Percentiles rank a stretch among this genome's conserved stretches.
Conservation (phyloP, 768 basidiomycete species). For the Candolleomyces aberdarensis region DNA sequence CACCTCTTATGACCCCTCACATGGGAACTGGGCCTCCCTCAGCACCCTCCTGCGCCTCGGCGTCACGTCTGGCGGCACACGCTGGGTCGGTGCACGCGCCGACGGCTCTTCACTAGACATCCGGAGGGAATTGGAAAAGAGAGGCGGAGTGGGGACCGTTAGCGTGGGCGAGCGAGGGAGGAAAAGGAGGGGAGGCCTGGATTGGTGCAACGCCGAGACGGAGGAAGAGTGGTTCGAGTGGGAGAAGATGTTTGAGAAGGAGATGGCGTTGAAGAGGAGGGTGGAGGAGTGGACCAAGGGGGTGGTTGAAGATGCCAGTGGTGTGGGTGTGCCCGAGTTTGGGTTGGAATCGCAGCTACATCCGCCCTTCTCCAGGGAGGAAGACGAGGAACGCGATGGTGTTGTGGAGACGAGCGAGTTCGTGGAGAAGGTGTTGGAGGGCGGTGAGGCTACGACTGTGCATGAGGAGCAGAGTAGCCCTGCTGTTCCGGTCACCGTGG, state of each 20-base stretch:
- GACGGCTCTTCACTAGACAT: constrained; percentile 21
- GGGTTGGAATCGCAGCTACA: too few relatives aligned
- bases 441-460: background rate
- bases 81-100: constrained; percentile 23
- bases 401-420: too few relatives aligned
- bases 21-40: constrained; percentile 47
- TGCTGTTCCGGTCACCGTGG: too few relatives aligned
- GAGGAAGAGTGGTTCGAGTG: constrained; percentile 49
- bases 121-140: constrained; percentile 3
- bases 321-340: background rate
- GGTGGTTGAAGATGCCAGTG: constrained; percentile 3
- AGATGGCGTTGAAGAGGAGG: constrained; percentile 21
- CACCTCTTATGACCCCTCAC: constrained; percentile 36
- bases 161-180: too few relatives aligned
- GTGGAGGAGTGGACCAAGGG: constrained; percentile 25
- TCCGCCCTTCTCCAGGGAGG: too few relatives aligned
- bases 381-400: too few relatives aligned
- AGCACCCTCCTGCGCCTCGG: constrained; percentile 37
- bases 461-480: background rate
- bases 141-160: too few relatives aligned
- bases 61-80: constrained; percentile 35
- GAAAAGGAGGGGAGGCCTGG: constrained; percentile 18
- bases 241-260: constrained; percentile 34
- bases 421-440: background rate
- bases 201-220: constrained; percentile 37